Evolutionary conservation across 108 stramenopile genomes (phyloP).

Genomic region (Conticribra guillardii): DNA sequence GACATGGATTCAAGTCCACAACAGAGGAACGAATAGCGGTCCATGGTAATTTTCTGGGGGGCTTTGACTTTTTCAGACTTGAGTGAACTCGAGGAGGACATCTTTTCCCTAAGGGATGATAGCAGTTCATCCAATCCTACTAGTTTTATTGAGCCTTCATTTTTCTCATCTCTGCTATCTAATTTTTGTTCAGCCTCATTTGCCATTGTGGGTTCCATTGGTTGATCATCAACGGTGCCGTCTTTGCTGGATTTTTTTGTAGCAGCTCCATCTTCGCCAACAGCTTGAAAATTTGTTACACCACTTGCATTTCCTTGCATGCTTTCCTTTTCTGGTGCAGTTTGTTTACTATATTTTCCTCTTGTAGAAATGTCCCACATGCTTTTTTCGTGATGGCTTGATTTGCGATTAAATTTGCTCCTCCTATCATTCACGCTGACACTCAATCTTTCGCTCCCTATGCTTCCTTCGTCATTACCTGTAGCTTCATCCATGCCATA

Average conservation of each 20-base stretch:
- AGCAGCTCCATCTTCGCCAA: too few species aligned
- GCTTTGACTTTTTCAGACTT: not conserved
- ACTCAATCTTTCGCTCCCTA: not conserved
- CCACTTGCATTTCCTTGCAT: too few species aligned
- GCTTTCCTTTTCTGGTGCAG: not conserved
- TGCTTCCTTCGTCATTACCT: not conserved
- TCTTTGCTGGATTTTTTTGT: too few species aligned
- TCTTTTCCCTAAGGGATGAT: not conserved
- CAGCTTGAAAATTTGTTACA: too few species aligned
- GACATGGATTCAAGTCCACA: slow-evolving; percentile 9
- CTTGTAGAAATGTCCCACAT: not conserved
- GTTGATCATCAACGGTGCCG: too few species aligned
- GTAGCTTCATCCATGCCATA: not conserved
- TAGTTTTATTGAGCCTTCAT: too few species aligned
- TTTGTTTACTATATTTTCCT: not conserved
- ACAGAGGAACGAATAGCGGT: slow-evolving; percentile 4
- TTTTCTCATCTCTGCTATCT: too few species aligned
- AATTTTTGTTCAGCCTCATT: too few species aligned
- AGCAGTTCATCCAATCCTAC: slow-evolving; percentile 12
- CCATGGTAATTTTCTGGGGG: not conserved
- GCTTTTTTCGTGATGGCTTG: not conserved
- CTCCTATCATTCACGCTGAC: not conserved
- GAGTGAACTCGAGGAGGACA: not conserved
- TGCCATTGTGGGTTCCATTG: too few species aligned
- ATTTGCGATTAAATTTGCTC: not conserved